These are phyloP conservation scores for Alternaria longipes DNA, from an alignment of 2,329 filamentous ascomycete genomes.

Conservation along the genomic window DNA sequence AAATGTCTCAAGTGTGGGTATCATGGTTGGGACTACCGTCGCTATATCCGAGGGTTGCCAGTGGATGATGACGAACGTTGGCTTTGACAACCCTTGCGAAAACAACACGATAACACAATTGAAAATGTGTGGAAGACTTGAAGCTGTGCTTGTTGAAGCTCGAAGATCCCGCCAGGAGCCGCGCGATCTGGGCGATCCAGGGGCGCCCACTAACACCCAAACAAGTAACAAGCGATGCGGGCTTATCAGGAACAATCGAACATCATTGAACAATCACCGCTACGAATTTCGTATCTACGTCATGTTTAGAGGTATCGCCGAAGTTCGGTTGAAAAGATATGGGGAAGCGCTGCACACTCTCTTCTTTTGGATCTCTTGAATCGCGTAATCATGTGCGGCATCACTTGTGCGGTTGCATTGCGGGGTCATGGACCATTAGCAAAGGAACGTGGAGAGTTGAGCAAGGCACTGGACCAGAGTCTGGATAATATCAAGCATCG, in stretches of 20 bases:
- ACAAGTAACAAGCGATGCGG: conserved; percentile 14
- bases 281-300: conserved; percentile 4
- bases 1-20: conserved; percentile 7
- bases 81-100: not conserved
- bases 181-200: conserved; percentile 8
- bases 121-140: conserved; percentile 2
- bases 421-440: conserved; percentile 21
- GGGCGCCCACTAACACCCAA: conserved; percentile 9
- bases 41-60: conserved; percentile 11
- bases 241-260: conserved; percentile 11
- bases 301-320: conserved; percentile 2
- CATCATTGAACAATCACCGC: conserved; percentile 5
- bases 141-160: not conserved
- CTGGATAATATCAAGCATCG: conserved; percentile 52
- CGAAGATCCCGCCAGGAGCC: conserved; percentile 3
- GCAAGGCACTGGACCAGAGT: conserved; percentile 22
- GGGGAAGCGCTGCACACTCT: not conserved
- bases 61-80: conserved; percentile 5
- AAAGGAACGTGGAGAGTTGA: conserved; percentile 9
- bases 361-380: not conserved
- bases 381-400: conserved; percentile 22
- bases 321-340: conserved; percentile 1
- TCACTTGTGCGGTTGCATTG: conserved; percentile 26
- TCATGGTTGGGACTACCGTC: not conserved
- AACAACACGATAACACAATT: not conserved